A percentile compares a stretch with the other conserved stretches of the same genome.
These are phyloP conservation scores for Dimocarpus longan DNA, from an alignment of 345 rosid genomes.

Conservation along the genomic window DNA sequence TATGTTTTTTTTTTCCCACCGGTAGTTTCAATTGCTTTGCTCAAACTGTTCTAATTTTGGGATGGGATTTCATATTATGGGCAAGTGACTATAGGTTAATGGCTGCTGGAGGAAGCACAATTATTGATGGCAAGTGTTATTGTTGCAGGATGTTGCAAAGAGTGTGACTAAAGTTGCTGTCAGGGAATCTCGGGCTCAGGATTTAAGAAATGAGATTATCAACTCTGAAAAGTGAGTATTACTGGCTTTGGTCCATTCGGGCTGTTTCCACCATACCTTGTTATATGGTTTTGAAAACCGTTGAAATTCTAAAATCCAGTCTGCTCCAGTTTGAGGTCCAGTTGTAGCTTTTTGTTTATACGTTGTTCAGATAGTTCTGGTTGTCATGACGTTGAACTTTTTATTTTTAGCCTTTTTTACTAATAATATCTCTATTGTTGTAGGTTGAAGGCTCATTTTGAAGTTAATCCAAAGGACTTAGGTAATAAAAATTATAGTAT, in stretches of 20 bases:
- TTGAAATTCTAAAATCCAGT: background rate
- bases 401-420: background rate
- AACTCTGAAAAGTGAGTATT: slow-evolving; percentile 88
- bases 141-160: slow-evolving; percentile 80
- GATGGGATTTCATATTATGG: background rate
- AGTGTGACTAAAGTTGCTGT: slow-evolving; percentile 85
- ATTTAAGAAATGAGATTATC: slow-evolving; percentile 83
- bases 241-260: background rate
- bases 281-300: background rate
- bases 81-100: background rate
- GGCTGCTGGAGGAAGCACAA: background rate
- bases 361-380: background rate
- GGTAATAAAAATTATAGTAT: slow-evolving; percentile 33
- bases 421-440: slow-evolving; percentile 16
- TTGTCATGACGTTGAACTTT: too few relatives aligned
- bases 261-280: background rate
- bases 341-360: background rate
- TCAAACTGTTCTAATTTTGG: background rate
- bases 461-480: slow-evolving; percentile 80
- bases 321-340: background rate
- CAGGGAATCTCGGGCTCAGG: slow-evolving; percentile 90
- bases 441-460: slow-evolving; percentile 90
- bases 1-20: background rate
- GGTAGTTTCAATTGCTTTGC: slow-evolving; percentile 1
- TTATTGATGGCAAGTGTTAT: slow-evolving; percentile 10